Conservation (phyloP, 2,329 filamentous ascomycete species). For the Fusarium musae region DNA sequence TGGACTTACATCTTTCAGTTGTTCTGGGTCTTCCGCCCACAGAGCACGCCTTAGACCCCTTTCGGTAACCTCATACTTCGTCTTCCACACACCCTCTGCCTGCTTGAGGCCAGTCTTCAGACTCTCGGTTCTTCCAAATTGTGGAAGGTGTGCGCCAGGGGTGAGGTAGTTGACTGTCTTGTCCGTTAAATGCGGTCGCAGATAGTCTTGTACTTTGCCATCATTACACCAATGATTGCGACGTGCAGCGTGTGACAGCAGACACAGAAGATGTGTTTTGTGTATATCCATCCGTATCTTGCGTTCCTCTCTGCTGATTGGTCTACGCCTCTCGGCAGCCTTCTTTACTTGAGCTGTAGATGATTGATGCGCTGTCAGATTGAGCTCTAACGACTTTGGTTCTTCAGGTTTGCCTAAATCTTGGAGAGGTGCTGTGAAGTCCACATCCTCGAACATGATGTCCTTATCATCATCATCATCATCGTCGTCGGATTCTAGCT, state of each 20-base stretch:
- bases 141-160: conserved; percentile 72
- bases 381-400: conserved; percentile 59
- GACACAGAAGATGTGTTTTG: conserved; percentile 84
- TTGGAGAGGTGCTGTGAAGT: conserved; percentile 51
- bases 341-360: conserved; percentile 47
- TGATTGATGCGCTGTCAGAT: conserved; percentile 60
- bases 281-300: conserved; percentile 78
- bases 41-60: conserved; percentile 75
- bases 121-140: conserved; percentile 80
- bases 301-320: conserved; percentile 65
- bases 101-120: conserved; percentile 83
- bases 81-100: conserved; percentile 73
- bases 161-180: conserved; percentile 75
- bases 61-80: conserved; percentile 76
- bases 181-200: conserved; percentile 73
- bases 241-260: conserved; percentile 79
- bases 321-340: conserved; percentile 58
- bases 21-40: conserved; percentile 77
- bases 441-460: conserved; percentile 61
- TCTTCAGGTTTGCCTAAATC: conserved; percentile 39
- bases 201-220: conserved; percentile 69
- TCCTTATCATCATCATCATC: conserved; percentile 56
- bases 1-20: conserved; percentile 65
- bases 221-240: conserved; percentile 94
- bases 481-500: conserved; percentile 59